Conservation (phyloP, 2,329 filamentous ascomycete species). For the Dactylellina haptotyla region DNA sequence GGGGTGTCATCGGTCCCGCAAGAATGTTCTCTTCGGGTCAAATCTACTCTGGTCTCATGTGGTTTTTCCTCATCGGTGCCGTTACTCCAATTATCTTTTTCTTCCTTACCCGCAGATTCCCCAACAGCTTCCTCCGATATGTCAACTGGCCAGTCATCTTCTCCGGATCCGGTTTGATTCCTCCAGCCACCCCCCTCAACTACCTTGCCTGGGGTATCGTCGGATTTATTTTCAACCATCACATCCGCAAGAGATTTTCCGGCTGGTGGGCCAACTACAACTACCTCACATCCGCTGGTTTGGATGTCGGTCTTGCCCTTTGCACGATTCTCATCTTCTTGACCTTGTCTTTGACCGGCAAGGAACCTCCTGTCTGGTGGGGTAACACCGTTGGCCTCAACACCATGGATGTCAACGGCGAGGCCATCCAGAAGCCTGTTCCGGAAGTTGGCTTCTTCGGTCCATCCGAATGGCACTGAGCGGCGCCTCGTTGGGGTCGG, state of each 20-base stretch:
- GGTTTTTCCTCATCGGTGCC: constrained; percentile 76
- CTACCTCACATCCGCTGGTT: constrained; percentile 76
- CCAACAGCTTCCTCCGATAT: constrained; percentile 71
- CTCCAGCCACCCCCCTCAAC: constrained; percentile 75
- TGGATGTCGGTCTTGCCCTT: constrained; percentile 75
- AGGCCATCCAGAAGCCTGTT: constrained; percentile 64
- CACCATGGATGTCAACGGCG: constrained; percentile 65
- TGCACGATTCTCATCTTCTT: constrained; percentile 77
- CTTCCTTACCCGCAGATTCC: constrained; percentile 70
- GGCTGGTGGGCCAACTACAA: constrained; percentile 84
- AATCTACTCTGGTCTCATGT: constrained; percentile 73
- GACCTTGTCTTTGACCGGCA: constrained; percentile 71
- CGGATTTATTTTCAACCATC: constrained; percentile 75
- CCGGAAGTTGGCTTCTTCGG: constrained; percentile 66
- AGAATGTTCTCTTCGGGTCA: constrained; percentile 74
- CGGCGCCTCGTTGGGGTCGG: neutral
- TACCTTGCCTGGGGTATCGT: constrained; percentile 77
- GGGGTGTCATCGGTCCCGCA: constrained; percentile 76
- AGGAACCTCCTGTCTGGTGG: constrained; percentile 71
- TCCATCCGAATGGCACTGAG: constrained; percentile 65
- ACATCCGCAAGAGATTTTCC: constrained; percentile 71
- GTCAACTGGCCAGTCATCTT: constrained; percentile 76
- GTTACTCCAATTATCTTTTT: constrained; percentile 72
- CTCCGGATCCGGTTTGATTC: constrained; percentile 71
- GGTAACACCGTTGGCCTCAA: constrained; percentile 67